Percentiles rank a stretch among this genome's conserved stretches.
phyloP scores from a whole-genome alignment of 140 eudicot genomes.

The Bidens hawaiensis region DNA sequence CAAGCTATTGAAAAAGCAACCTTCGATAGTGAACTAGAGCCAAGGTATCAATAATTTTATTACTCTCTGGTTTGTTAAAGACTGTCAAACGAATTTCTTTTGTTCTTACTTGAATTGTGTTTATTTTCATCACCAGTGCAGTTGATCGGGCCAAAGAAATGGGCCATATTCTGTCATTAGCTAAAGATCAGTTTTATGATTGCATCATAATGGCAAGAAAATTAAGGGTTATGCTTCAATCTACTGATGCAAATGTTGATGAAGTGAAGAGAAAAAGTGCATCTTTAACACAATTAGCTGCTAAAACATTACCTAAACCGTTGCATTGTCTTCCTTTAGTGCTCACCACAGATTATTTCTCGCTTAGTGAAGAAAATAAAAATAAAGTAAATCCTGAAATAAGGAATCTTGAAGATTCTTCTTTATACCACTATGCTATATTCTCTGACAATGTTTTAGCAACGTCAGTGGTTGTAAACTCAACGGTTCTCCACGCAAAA shows the following conservation, averaged over 20 bases:
- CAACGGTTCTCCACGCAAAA: constrained; percentile 78
- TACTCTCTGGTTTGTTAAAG: background rate
- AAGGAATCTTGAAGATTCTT: constrained; percentile 65
- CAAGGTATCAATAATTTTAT: too few relatives aligned
- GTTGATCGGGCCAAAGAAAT: constrained; percentile 87
- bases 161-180: constrained; percentile 81
- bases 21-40: constrained; percentile 74
- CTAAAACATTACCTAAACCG: constrained; percentile 88
- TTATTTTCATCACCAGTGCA: constrained; percentile 49
- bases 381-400: constrained; percentile 41
- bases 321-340: constrained; percentile 86
- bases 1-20: constrained; percentile 71
- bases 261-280: constrained; percentile 72
- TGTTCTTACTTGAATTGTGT: constrained; percentile 28
- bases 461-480: constrained; percentile 88
- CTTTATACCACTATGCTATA: constrained; percentile 83
- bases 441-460: constrained; percentile 98
- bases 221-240: constrained; percentile 93
- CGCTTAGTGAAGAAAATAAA: constrained; percentile 42
- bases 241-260: constrained; percentile 56
- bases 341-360: constrained; percentile 66
- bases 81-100: background rate
- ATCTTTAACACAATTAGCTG: constrained; percentile 91
- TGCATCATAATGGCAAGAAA: constrained; percentile 73
- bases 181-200: constrained; percentile 82